phyloP scores from a whole-genome alignment of 176 grass and related monocot species.

The Oryza brachyantha region DNA sequence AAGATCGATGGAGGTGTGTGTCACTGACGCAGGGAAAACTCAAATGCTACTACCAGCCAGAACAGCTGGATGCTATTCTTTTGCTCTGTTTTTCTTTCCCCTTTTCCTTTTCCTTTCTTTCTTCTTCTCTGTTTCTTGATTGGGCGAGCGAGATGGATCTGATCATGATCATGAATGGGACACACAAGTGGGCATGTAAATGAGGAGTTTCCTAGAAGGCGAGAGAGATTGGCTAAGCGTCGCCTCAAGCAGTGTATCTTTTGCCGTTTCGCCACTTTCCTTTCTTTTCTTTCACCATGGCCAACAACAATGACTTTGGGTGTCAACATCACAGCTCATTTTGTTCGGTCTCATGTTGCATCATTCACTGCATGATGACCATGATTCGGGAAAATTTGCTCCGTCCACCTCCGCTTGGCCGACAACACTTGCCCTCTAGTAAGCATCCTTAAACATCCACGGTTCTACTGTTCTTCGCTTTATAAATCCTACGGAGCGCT shows the following conservation, averaged over 20 bases:
- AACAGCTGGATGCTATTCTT: conserved; percentile 27
- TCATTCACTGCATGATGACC: conserved; percentile 43
- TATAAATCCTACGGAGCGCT: neutral
- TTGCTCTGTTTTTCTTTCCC: neutral
- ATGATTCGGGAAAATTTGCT: conserved; percentile 14
- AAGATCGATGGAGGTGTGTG: neutral
- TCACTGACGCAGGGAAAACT: neutral
- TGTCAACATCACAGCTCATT: conserved; percentile 60
- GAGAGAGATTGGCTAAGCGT: conserved; percentile 30
- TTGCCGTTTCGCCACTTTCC: neutral
- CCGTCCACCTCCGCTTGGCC: neutral
- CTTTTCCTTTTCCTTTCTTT: neutral
- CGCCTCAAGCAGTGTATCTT: conserved; percentile 29
- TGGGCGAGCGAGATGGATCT: conserved; percentile 42
- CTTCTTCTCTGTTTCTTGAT: conserved; percentile 23
- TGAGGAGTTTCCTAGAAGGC: conserved; percentile 37
- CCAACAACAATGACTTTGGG: conserved; percentile 9
- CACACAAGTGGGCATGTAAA: conserved; percentile 28
- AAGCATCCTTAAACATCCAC: neutral
- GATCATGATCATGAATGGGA: conserved; percentile 22
- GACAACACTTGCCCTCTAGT: neutral
- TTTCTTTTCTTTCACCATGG: conserved; percentile 19
- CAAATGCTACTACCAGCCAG: neutral
- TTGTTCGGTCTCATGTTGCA: conserved; percentile 92
- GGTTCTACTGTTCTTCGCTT: neutral